These are phyloP conservation scores for Euphorbia pulcherrima DNA, from an alignment of 345 rosid genomes.

Conservation along the genomic window DNA sequence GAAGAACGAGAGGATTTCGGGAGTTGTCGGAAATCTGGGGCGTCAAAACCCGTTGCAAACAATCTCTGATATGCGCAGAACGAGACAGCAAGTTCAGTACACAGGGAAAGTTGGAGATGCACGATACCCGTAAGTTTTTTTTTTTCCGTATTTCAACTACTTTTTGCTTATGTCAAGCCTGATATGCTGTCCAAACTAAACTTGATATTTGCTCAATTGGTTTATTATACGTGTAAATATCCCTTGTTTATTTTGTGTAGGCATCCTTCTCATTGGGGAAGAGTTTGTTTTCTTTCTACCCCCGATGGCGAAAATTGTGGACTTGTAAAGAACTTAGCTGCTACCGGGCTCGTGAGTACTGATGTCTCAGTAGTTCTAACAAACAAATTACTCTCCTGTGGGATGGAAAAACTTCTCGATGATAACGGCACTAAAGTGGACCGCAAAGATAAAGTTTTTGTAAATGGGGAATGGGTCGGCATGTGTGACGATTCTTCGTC, in stretches of 20 bases:
- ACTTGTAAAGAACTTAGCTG: constrained; percentile 81
- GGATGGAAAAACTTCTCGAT: constrained; percentile 62
- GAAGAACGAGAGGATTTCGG: constrained; percentile 80
- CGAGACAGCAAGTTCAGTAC: constrained; percentile 72
- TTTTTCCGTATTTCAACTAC: constrained; percentile 1
- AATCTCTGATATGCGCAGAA: constrained; percentile 73
- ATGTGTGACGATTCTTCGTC: constrained; percentile 51
- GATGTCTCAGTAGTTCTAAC: constrained; percentile 43
- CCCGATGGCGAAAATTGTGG: constrained; percentile 99
- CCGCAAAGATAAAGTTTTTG: constrained; percentile 56
- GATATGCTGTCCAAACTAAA: not conserved
- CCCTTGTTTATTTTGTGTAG: constrained; percentile 37
- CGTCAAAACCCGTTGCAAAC: constrained; percentile 88
- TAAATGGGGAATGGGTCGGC: constrained; percentile 94
- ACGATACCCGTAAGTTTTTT: constrained; percentile 80
- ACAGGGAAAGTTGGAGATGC: constrained; percentile 98
- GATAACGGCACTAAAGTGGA: constrained; percentile 46
- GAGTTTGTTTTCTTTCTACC: constrained; percentile 85
- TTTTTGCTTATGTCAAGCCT: not conserved
- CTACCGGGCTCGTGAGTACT: constrained; percentile 74
- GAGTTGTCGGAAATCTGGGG: constrained; percentile 83
- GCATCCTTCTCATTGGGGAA: constrained; percentile 99
- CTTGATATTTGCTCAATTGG: not conserved
- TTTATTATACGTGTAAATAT: not conserved
- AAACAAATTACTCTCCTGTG: constrained; percentile 44